These are phyloP conservation scores for Pseudocercospora fijiensis DNA, from an alignment of 2,329 filamentous ascomycete species.

Conservation along the genomic window DNA sequence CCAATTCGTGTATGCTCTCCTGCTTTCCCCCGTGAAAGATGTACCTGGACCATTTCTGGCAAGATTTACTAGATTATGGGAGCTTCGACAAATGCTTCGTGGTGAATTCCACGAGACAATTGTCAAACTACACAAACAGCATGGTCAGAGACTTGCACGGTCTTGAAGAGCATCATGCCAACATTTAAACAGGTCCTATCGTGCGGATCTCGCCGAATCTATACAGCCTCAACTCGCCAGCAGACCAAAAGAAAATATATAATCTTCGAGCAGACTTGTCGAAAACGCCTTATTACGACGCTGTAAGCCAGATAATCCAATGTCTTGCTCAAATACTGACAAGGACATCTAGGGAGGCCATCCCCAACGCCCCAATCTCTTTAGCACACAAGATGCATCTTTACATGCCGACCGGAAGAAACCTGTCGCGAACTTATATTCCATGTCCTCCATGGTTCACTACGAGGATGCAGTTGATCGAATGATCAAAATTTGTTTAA, in stretches of 20 bases:
- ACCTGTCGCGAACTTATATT: conserved; percentile 40
- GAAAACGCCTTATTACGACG: conserved; percentile 44
- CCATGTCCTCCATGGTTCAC: conserved; percentile 41
- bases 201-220: conserved; percentile 37
- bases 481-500: not conserved
- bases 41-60: conserved; percentile 13
- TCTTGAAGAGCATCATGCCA: not conserved
- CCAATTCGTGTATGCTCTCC: not conserved
- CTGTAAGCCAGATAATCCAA: conserved; percentile 37
- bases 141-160: not conserved
- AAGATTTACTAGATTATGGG: conserved; percentile 16
- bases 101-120: conserved; percentile 11
- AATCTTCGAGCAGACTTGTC: conserved; percentile 43
- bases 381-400: conserved; percentile 41
- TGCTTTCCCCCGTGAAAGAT: not conserved
- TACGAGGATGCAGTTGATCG: conserved; percentile 41
- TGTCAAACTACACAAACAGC: conserved; percentile 7
- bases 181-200: conserved; percentile 15
- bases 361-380: conserved; percentile 43
- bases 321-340: not conserved
- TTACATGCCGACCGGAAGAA: conserved; percentile 40
- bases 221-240: conserved; percentile 33
- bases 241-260: conserved; percentile 37
- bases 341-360: conserved; percentile 24
- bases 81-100: not conserved